Evolutionary conservation across 108 stramenopile species (phyloP).

Genomic region (Aureococcus anophagefferens): DNA sequence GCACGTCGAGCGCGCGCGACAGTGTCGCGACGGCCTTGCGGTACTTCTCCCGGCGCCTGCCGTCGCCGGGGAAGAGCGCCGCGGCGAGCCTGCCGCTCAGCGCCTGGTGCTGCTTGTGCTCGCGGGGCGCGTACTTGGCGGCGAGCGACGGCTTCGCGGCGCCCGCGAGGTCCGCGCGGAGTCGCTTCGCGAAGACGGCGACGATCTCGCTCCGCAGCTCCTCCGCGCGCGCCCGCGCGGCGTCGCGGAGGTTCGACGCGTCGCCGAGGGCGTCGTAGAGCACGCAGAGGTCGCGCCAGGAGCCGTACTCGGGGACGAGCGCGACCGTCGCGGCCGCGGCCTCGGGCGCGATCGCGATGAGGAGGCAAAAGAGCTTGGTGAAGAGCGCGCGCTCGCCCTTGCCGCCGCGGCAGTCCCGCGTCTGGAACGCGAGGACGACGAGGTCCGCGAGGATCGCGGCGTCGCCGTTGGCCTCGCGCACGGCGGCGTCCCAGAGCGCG

Average conservation of each 20-base stretch:
- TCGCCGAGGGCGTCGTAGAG: neutral
- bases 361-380: constrained; percentile 14
- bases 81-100: constrained; percentile 11
- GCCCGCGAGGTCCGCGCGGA: too few species aligned
- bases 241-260: too few species aligned
- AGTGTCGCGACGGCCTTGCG: constrained; percentile 22
- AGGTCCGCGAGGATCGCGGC: constrained; percentile 5
- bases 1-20: constrained; percentile 19
- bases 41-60: constrained; percentile 10
- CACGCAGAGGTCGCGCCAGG: constrained; percentile 27
- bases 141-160: constrained; percentile 4
- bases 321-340: constrained; percentile 17
- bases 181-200: too few species aligned
- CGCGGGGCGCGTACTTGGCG: constrained; percentile 39
- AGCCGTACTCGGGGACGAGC: constrained; percentile 37
- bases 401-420: constrained; percentile 39
- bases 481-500: neutral
- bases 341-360: constrained; percentile 14
- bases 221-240: too few species aligned
- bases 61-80: constrained; percentile 9
- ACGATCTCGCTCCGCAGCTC: too few species aligned
- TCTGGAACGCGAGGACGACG: constrained; percentile 30
- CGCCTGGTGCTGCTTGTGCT: constrained; percentile 14
- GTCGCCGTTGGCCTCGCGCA: neutral
- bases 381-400: constrained; percentile 38